Evolutionary conservation across 2,329 filamentous ascomycete genomes (phyloP).

Genomic region (Pezicula radicicola): DNA sequence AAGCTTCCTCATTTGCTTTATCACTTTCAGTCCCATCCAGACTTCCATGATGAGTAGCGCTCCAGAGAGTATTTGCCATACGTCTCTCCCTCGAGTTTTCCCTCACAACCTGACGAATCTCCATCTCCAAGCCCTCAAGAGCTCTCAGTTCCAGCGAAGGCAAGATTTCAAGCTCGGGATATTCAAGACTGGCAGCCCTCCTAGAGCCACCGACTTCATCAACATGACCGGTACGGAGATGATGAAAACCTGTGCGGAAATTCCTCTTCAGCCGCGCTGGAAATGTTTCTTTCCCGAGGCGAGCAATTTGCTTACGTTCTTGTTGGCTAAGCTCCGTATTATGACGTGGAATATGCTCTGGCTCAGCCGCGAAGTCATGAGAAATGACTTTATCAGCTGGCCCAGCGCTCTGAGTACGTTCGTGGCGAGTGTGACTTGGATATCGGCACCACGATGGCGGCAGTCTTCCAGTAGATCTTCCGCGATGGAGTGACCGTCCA

Average conservation of each 20-base stretch:
- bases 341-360: not conserved
- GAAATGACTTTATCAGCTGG: constrained; percentile 12
- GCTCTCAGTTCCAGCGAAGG: constrained; percentile 10
- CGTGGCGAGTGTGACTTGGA: constrained; percentile 21
- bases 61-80: not conserved
- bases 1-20: not conserved
- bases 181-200: constrained; percentile 20
- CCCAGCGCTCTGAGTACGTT: constrained; percentile 16
- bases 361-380: constrained; percentile 18
- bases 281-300: not conserved
- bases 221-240: not conserved
- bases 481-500: constrained; percentile 1
- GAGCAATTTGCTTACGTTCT: not conserved
- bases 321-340: not conserved
- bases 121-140: constrained; percentile 5
- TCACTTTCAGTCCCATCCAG: constrained; percentile 1
- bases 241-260: not conserved
- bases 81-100: constrained; percentile 2
- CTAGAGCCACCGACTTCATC: constrained; percentile 15
- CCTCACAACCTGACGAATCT: not conserved
- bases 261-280: not conserved
- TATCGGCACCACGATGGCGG: constrained; percentile 25
- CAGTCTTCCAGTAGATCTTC: constrained; percentile 12
- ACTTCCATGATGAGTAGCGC: constrained; percentile 3
- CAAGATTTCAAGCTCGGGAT: constrained; percentile 25